Evolutionary conservation across 257 asterid species (phyloP), one percentile per base, ranked within the genome.

Genomic region (Jaltomata sinuosa): DNA sequence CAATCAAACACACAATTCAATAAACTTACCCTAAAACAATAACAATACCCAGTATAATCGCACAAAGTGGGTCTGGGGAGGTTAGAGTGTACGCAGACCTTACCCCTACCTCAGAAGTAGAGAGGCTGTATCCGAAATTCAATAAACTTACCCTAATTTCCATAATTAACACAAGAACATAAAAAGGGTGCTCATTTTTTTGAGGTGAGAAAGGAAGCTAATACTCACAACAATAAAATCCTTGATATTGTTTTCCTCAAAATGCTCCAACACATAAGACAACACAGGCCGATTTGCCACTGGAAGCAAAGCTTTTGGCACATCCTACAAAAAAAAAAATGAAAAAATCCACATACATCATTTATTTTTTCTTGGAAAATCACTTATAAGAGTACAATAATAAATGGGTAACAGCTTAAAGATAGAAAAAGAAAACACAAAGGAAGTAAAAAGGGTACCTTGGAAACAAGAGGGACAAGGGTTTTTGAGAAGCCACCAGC

Each of bases 401-500:
- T 38, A 80, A 79, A 65, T 38, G 68, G 40, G 27, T 50, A 80
- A 71, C 10, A 11, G 31, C 38, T 6, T 21, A 29, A 42, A 14
- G 55, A 36, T 10, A 77, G 42, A 7, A 32, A 11, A 8, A 57
- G 2, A 15, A 2, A 21, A 55, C 11, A 11, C 5, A 61, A 16
- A 55, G 8, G 29, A 4, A 4, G 6, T 0, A 36, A 50, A 16
- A 21, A 9, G 54, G 69, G 78, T 27, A 90, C 99, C 98, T 93
- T 93, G 80, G 99, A 97, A 82, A 94, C 97, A 50, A 97, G 96
- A 84, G 99, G 99, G 34, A 90, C 92, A 22, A 97, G 94, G 74
- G 90, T 84, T 90, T 93, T 95, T 22, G 97, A 93, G 86, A 91
- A 93, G 83, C 98, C 99, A 81, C 99, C 98, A 0, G 98, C 98